Conservation (phyloP, 768 basidiomycete genomes). For the Hygrocybe punicea region DNA sequence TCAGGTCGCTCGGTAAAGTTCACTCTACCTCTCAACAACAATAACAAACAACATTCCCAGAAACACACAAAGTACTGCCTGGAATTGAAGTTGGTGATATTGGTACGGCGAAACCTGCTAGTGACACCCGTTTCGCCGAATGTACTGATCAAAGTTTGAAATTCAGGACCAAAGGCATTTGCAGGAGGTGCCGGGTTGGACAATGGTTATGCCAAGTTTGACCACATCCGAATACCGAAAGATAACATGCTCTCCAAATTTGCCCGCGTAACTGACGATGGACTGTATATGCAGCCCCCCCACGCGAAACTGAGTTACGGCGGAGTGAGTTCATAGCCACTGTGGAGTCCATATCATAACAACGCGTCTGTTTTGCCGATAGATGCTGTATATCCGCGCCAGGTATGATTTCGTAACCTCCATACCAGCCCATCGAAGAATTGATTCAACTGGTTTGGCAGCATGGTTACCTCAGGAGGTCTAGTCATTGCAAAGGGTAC, state of each 20-base stretch:
- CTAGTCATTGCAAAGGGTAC: conserved; percentile 66
- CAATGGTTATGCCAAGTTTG: conserved; percentile 66
- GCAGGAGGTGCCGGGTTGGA: conserved; percentile 51
- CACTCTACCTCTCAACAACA: background rate
- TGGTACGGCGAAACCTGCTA: conserved; percentile 37
- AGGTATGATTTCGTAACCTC: conserved; percentile 37
- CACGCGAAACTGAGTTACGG: conserved; percentile 75
- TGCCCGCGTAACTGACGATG: conserved; percentile 62
- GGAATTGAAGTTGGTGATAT: conserved; percentile 70
- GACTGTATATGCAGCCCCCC: conserved; percentile 60
- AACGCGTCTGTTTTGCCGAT: background rate
- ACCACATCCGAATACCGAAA: conserved; percentile 63
- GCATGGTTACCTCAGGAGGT: conserved; percentile 62
- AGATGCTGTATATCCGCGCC: conserved; percentile 76
- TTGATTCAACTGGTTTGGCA: conserved; percentile 23
- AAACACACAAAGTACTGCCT: conserved; percentile 56
- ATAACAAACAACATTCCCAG: conserved; percentile 38
- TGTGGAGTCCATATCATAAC: background rate
- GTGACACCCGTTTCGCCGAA: background rate
- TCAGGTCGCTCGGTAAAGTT: conserved; percentile 57
- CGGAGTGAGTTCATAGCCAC: conserved; percentile 47
- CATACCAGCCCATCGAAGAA: background rate
- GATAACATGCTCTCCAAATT: conserved; percentile 74
- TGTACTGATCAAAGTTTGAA: background rate
- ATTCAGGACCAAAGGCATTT: conserved; percentile 57